A percentile compares a stretch with the other conserved stretches of the same genome.
Conservation (phyloP, 2,329 filamentous ascomycete genomes). For the Paecilomyces formosus region DNA sequence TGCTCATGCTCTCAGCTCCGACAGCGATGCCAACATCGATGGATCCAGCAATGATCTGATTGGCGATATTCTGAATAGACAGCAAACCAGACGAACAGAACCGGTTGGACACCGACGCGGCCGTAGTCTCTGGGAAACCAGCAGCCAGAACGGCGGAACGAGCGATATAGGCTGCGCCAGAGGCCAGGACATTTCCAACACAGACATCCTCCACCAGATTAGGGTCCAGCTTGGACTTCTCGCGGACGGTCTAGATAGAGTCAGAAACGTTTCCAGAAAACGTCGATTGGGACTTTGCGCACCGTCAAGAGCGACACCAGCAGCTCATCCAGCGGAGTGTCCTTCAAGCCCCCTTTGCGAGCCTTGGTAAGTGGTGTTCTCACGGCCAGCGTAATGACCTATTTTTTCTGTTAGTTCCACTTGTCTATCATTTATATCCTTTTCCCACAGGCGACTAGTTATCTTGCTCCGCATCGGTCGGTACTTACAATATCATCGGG, state of each 20-base stretch:
- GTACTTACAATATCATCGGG: slow-evolving; percentile 32
- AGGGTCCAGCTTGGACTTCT: slow-evolving; percentile 80
- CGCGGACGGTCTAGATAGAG: slow-evolving; percentile 60
- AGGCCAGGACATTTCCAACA: slow-evolving; percentile 81
- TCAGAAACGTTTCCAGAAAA: neutral
- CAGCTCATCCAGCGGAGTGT: slow-evolving; percentile 28
- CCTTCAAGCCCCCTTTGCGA: slow-evolving; percentile 33
- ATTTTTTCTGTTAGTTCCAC: slow-evolving; percentile 1
- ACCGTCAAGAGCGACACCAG: slow-evolving; percentile 31
- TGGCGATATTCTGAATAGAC: slow-evolving; percentile 83
- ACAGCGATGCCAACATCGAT: slow-evolving; percentile 88
- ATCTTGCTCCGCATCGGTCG: neutral
- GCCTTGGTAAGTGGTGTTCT: slow-evolving; percentile 34
- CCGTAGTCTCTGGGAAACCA: slow-evolving; percentile 72
- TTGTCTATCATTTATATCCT: neutral
- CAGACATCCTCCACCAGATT: slow-evolving; percentile 80
- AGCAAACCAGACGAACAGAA: slow-evolving; percentile 88
- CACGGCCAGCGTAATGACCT: slow-evolving; percentile 35
- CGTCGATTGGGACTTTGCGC: slow-evolving; percentile 1
- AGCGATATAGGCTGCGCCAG: slow-evolving; percentile 82
- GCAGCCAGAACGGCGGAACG: slow-evolving; percentile 79
- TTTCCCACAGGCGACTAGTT: neutral
- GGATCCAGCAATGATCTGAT: slow-evolving; percentile 80
- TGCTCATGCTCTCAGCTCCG: slow-evolving; percentile 89
- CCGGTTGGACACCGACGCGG: slow-evolving; percentile 76